phyloP scores from a whole-genome alignment of 2,329 filamentous ascomycete genomes.

The Aspergillus niger region DNA sequence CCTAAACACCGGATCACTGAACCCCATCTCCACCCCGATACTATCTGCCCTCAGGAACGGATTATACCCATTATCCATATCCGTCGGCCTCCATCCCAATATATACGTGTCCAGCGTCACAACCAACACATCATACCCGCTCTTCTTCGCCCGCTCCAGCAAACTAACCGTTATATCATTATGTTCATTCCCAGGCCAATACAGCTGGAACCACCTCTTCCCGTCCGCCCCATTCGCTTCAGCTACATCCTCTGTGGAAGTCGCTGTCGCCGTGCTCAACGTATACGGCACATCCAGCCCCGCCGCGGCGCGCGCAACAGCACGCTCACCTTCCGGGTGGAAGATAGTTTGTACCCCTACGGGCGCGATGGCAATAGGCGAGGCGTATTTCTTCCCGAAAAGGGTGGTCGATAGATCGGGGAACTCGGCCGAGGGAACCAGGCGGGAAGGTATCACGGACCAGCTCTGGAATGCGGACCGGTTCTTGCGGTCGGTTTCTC shows the following conservation, averaged over 20 bases:
- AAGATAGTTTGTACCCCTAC: conserved; percentile 70
- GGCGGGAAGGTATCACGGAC: conserved; percentile 29
- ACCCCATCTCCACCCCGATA: conserved; percentile 61
- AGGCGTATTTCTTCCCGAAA: conserved; percentile 52
- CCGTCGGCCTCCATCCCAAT: conserved; percentile 67
- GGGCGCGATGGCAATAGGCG: conserved; percentile 64
- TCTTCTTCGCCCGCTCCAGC: conserved; percentile 59
- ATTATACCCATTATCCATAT: conserved; percentile 62
- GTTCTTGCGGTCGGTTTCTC: conserved; percentile 34
- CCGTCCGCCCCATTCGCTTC: conserved; percentile 54
- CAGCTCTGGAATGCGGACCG: conserved; percentile 34
- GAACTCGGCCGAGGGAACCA: conserved; percentile 38
- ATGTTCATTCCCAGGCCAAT: conserved; percentile 63
- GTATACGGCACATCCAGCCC: conserved; percentile 65
- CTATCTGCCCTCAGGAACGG: conserved; percentile 30
- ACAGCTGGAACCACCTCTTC: conserved; percentile 70
- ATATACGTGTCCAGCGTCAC: conserved; percentile 72
- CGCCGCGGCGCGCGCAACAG: conserved; percentile 61
- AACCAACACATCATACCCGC: conserved; percentile 66
- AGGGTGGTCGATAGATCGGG: conserved; percentile 52
- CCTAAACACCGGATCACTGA: conserved; percentile 67
- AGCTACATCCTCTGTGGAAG: conserved; percentile 67
- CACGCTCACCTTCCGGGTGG: conserved; percentile 64
- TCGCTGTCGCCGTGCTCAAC: conserved; percentile 64
- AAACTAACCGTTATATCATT: conserved; percentile 67